phyloP scores from a whole-genome alignment of 192 early-diverging fungal species.

The Phycomyces blakesleeanus region DNA sequence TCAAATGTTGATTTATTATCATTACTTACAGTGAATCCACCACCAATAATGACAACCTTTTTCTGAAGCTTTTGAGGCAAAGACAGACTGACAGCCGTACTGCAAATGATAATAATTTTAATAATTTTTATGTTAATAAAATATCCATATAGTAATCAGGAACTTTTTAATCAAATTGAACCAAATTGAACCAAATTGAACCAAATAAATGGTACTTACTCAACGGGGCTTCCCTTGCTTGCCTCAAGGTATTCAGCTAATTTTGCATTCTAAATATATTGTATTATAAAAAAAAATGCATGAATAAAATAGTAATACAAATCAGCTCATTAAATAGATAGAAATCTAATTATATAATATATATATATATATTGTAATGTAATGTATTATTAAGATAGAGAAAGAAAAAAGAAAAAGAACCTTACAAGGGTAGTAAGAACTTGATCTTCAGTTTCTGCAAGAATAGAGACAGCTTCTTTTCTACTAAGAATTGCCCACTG shows the following conservation, averaged over 20 bases:
- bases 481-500: conserved; percentile 17
- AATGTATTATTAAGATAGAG: too few species aligned
- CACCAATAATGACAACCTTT: conserved; percentile 32
- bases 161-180: too few species aligned
- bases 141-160: too few species aligned
- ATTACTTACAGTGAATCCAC: conserved; percentile 33
- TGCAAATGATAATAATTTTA: neutral
- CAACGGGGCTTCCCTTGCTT: conserved; percentile 6
- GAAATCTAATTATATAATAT: too few species aligned
- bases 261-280: conserved; percentile 10
- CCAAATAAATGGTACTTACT: conserved; percentile 1
- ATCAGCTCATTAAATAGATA: too few species aligned
- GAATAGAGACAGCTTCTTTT: conserved; percentile 14
- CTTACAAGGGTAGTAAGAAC: conserved; percentile 20
- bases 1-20: neutral
- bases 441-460: conserved; percentile 21
- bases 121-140: too few species aligned
- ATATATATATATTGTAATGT: too few species aligned
- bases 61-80: conserved; percentile 8
- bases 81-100: neutral
- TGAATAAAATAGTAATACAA: too few species aligned
- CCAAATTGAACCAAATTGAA: too few species aligned
- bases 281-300: too few species aligned
- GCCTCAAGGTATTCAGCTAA: conserved; percentile 10
- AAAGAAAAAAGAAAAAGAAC: too few species aligned